These are phyloP conservation scores for Physcomitrium patens DNA, from an alignment of 225 moss, liverwort and hornwort species.

Conservation along the genomic window DNA sequence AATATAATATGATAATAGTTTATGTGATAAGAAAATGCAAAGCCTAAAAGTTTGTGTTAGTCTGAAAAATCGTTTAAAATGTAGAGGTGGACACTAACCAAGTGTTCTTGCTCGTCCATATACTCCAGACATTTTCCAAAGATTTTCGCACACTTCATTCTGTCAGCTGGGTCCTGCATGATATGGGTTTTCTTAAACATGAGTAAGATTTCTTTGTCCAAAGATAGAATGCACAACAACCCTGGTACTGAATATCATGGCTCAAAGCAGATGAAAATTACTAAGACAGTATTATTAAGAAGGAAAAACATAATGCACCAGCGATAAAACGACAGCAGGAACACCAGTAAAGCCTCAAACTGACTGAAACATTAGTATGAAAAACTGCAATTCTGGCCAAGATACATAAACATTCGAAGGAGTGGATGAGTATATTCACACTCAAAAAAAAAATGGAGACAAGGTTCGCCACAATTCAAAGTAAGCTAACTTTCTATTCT, in stretches of 20 bases:
- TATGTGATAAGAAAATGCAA: conserved; percentile 4
- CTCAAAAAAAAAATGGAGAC: background rate
- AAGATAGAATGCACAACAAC: background rate
- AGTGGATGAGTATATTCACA: background rate
- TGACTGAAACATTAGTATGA: background rate
- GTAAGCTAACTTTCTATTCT: background rate
- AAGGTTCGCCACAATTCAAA: background rate
- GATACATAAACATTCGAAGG: background rate
- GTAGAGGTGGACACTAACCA: conserved; percentile 53
- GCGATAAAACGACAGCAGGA: conserved; percentile 4
- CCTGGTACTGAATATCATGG: background rate
- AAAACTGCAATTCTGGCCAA: background rate
- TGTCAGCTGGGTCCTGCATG: conserved; percentile 80
- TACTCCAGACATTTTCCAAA: conserved; percentile 97
- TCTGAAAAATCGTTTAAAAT: conserved; percentile 10
- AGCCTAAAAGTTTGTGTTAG: background rate
- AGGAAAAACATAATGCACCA: background rate
- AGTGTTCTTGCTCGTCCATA: conserved; percentile 97
- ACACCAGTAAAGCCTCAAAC: conserved; percentile 9
- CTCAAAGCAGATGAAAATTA: background rate
- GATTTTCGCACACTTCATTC: conserved; percentile 86
- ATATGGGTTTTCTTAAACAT: background rate
- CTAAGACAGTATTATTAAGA: background rate
- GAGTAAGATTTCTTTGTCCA: background rate
- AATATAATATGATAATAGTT: background rate